A percentile compares a stretch with the other conserved stretches of the same genome.
These are phyloP conservation scores for Letharia lupina DNA, from an alignment of 495 filamentous ascomycete species.

Conservation along the genomic window DNA sequence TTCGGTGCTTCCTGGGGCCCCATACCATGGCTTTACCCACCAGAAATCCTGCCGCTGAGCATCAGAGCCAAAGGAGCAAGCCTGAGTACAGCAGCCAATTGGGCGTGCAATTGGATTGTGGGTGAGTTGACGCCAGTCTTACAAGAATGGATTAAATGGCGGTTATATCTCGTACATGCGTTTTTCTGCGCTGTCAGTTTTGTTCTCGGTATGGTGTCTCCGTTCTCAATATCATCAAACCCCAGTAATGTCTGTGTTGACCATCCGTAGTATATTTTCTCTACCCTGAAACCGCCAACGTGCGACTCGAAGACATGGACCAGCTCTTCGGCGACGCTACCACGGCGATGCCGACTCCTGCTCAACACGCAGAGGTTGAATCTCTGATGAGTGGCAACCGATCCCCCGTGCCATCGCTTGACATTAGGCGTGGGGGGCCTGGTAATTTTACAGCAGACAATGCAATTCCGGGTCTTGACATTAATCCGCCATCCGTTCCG, in stretches of 20 bases:
- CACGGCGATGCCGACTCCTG: conserved; percentile 63
- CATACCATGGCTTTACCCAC: conserved; percentile 95
- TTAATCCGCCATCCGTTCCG: conserved; percentile 54
- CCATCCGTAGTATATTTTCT: conserved; percentile 78
- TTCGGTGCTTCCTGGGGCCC: conserved; percentile 99
- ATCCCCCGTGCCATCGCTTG: conserved; percentile 72
- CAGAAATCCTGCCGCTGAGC: conserved; percentile 92
- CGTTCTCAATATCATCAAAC: conserved; percentile 5
- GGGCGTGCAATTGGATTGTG: conserved; percentile 98
- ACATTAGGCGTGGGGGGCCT: conserved; percentile 50
- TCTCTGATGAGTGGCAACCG: conserved; percentile 58
- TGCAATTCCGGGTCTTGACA: conserved; percentile 64
- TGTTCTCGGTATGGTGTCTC: conserved; percentile 69
- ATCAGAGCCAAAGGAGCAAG: conserved; percentile 97
- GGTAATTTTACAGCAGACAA: conserved; percentile 45
- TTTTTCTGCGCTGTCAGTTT: conserved; percentile 97
- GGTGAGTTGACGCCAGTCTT: conserved; percentile 89
- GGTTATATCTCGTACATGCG: conserved; percentile 87
- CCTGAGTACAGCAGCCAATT: conserved; percentile 91
- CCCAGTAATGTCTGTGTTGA: conserved; percentile 20
- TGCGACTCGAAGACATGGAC: conserved; percentile 95
- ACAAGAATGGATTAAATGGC: conserved; percentile 85
- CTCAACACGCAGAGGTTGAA: conserved; percentile 61
- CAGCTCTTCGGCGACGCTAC: conserved; percentile 82
- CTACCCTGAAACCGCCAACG: conserved; percentile 92